Evolutionary conservation across 1,284 basidiomycete genomes (phyloP).

Genomic region (Rhodotorula glutinis): DNA sequence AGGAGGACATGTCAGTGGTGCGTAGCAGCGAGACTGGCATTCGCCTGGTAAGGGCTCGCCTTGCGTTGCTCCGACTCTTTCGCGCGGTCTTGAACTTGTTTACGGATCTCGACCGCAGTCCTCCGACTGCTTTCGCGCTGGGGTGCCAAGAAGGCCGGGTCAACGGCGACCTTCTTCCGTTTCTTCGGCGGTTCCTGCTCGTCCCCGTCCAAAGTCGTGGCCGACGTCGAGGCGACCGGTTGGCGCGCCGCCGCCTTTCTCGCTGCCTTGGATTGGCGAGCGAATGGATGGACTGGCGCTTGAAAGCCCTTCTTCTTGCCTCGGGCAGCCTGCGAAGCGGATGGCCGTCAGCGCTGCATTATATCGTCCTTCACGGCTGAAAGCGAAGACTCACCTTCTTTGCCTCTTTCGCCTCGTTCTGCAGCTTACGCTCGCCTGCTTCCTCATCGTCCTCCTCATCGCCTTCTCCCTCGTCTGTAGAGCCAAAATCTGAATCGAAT

Average conservation of each 20-base stretch:
- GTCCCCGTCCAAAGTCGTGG: slow-evolving; percentile 21
- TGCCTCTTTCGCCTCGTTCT: slow-evolving; percentile 60
- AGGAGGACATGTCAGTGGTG: neutral
- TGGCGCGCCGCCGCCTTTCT: slow-evolving; percentile 11
- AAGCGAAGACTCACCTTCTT: slow-evolving; percentile 48
- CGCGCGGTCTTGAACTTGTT: slow-evolving; percentile 43
- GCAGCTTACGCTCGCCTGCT: slow-evolving; percentile 57
- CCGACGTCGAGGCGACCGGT: slow-evolving; percentile 31
- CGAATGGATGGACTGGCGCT: slow-evolving; percentile 37
- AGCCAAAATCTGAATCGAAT: slow-evolving; percentile 75
- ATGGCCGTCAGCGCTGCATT: neutral
- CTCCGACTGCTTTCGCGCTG: slow-evolving; percentile 33
- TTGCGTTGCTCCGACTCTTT: slow-evolving; percentile 63
- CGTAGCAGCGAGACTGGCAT: slow-evolving; percentile 8
- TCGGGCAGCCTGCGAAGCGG: slow-evolving; percentile 14
- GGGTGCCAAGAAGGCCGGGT: slow-evolving; percentile 20
- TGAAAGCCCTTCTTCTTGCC: slow-evolving; percentile 31
- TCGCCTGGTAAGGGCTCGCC: slow-evolving; percentile 50
- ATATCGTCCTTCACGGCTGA: neutral
- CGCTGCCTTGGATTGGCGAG: slow-evolving; percentile 33
- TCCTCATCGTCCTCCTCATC: slow-evolving; percentile 56
- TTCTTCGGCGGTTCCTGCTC: slow-evolving; percentile 14
- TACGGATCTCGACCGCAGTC: slow-evolving; percentile 41
- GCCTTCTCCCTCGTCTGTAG: slow-evolving; percentile 65
- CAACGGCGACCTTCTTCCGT: slow-evolving; percentile 13